Evolutionary conservation across 805 yeast genomes (phyloP).

Genomic region (Suhomyces vadensis): DNA sequence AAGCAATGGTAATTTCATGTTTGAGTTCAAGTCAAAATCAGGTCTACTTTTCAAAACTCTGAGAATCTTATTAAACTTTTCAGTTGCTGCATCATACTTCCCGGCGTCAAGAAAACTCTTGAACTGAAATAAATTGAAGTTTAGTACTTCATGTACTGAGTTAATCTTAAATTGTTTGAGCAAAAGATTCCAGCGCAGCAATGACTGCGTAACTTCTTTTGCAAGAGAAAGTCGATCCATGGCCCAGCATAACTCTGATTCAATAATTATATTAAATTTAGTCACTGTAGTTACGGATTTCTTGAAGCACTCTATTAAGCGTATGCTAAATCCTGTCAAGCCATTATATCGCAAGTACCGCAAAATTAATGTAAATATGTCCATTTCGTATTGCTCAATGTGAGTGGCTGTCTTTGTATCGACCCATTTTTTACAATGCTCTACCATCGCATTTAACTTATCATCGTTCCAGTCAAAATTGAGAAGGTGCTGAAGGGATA

Average conservation of each 20-base stretch:
- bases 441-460: slow-evolving; percentile 2
- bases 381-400: slow-evolving; percentile 25
- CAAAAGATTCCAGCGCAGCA: slow-evolving; percentile 16
- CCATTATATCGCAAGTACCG: slow-evolving; percentile 28
- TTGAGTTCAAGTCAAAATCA: slow-evolving; percentile 26
- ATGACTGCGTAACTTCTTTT: slow-evolving; percentile 15
- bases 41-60: slow-evolving; percentile 26
- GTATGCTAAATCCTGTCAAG: slow-evolving; percentile 22
- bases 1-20: slow-evolving; percentile 13
- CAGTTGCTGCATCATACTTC: slow-evolving; percentile 21
- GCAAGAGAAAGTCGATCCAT: slow-evolving; percentile 7
- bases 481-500: slow-evolving; percentile 23
- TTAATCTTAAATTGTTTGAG: slow-evolving; percentile 14
- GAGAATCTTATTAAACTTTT: slow-evolving; percentile 24
- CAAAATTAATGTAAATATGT: slow-evolving; percentile 24
- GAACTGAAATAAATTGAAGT: slow-evolving; percentile 33
- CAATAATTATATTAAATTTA: slow-evolving; percentile 9
- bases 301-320: slow-evolving; percentile 23
- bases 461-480: slow-evolving; percentile 24
- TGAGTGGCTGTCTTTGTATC: slow-evolving; percentile 1
- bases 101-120: slow-evolving; percentile 23
- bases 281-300: slow-evolving; percentile 1
- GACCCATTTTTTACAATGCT: slow-evolving; percentile 16
- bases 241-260: slow-evolving; percentile 15
- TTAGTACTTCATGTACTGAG: slow-evolving; percentile 17